Evolutionary conservation across 2,329 filamentous ascomycete genomes (phyloP).

Genomic region (Colletotrichum tropicale): DNA sequence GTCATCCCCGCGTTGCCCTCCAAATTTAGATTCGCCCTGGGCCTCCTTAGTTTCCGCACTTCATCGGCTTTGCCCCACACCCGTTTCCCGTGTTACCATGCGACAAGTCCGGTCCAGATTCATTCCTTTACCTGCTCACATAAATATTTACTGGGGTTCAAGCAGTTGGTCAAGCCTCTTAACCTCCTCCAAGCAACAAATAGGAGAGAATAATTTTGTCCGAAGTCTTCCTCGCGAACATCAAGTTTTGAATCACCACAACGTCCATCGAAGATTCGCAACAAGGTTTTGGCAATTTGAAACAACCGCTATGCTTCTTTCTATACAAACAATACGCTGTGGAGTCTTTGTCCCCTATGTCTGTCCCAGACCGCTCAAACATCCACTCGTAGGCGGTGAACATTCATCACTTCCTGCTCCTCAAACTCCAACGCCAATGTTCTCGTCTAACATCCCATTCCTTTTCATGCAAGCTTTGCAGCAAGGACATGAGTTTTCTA

Average conservation of each 20-base stretch:
- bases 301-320: fast-evolving
- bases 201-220: fast-evolving
- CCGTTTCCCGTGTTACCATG: too few species aligned
- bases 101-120: neutral
- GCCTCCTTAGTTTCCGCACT: neutral
- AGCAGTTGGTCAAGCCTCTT: fast-evolving
- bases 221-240: fast-evolving
- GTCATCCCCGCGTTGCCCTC: neutral
- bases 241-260: neutral
- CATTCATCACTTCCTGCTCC: too few species aligned
- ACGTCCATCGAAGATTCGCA: fast-evolving
- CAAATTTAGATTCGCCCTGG: neutral
- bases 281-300: too few species aligned
- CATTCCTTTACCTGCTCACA: neutral
- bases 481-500: too few species aligned
- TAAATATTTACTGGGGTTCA: too few species aligned
- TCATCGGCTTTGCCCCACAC: neutral
- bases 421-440: too few species aligned
- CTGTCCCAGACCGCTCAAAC: too few species aligned
- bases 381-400: too few species aligned
- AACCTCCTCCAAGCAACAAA: fast-evolving
- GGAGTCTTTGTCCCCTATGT: too few species aligned
- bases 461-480: too few species aligned
- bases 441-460: too few species aligned
- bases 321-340: too few species aligned